phyloP scores from a whole-genome alignment of 106 monocot species.

The Allium cepa region DNA sequence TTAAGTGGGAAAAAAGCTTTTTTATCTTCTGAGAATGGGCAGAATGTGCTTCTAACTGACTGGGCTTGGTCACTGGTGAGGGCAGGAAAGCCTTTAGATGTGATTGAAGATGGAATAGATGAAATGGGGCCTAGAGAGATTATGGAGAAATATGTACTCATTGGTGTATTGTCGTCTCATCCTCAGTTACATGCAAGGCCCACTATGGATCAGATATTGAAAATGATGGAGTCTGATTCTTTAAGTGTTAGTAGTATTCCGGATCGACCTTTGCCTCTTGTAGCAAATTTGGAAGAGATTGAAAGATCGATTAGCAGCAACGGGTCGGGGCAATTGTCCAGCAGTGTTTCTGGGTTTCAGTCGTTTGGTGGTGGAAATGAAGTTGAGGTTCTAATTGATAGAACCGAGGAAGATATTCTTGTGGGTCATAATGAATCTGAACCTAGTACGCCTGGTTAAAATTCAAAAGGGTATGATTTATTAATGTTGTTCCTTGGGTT shows the following conservation, averaged over 20 bases:
- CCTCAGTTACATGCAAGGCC: constrained; percentile 86
- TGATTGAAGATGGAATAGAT: constrained; percentile 70
- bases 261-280: constrained; percentile 66
- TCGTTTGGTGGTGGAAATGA: constrained; percentile 23
- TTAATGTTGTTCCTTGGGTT: no score
- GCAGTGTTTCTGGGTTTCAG: constrained; percentile 42
- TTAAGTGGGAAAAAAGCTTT: constrained; percentile 87
- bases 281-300: constrained; percentile 55
- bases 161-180: constrained; percentile 71
- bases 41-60: constrained; percentile 47
- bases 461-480: no score
- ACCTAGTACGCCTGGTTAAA: no score
- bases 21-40: constrained; percentile 27
- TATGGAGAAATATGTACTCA: constrained; percentile 81
- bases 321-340: constrained; percentile 55
- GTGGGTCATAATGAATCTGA: no score
- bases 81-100: constrained; percentile 50
- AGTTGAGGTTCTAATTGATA: constrained; percentile 14
- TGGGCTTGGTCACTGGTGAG: constrained; percentile 89
- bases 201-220: constrained; percentile 79
- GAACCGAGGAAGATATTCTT: no score
- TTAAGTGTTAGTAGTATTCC: constrained; percentile 43
- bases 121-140: constrained; percentile 42
- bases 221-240: constrained; percentile 52
- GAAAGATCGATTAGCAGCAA: constrained; percentile 66